Base-by-base conservation (phyloP, 2,329 filamentous ascomycete genomes). In the Fusarium chaquense region DNA sequence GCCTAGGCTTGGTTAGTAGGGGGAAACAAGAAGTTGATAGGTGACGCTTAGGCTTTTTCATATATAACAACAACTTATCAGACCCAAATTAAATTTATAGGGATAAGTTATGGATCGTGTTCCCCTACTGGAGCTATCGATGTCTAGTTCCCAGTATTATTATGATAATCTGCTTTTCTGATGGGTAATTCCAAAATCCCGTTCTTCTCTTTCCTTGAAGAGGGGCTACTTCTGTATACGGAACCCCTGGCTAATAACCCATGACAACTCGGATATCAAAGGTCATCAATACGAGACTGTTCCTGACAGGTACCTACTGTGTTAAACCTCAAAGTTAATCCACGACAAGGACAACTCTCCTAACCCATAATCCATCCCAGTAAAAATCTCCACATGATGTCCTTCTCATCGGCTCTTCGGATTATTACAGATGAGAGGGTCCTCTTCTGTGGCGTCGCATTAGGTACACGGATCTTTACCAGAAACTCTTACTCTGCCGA, bases 231-330 rank as follows among this genome's bases (percentile, higher is more conserved):
- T 33, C n/a, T 45, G 40, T 51, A 36, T 33, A 65, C 43, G 32
- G n/a, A 46, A 41, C 51, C 61, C 47, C 61, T 59, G 44, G 40
- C n/a, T n/a, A n/a, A 26, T 32, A 45, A 54, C 16, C 55, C 66
- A 70, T 65, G 61, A 36, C 51, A 54, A 50, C 38, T 46, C 54
- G 56, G 55, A 43, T 40, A 66, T 55, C 38, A 35, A 45, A 46
- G 51, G 40, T 59, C 45, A 15, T 65, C 32, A 59, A 69, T 69
- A 69, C 66, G 66, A 69, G 66, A 55, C 46, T 59, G 61, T 69
- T 49, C 54, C 52, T 69, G 66, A 57, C 66, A 20, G 20, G 20
- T 20, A 20, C 20, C 20, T 20, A 20, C 20, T 20, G 20, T 20
- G 20, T 20, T 51, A 57, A 35, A 53, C 40, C 26, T 53, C n/a